A percentile compares a stretch with the other conserved stretches of the same genome.
phyloP scores from a whole-genome alignment of 1,284 basidiomycete genomes.

The Austropuccinia psidii region DNA sequence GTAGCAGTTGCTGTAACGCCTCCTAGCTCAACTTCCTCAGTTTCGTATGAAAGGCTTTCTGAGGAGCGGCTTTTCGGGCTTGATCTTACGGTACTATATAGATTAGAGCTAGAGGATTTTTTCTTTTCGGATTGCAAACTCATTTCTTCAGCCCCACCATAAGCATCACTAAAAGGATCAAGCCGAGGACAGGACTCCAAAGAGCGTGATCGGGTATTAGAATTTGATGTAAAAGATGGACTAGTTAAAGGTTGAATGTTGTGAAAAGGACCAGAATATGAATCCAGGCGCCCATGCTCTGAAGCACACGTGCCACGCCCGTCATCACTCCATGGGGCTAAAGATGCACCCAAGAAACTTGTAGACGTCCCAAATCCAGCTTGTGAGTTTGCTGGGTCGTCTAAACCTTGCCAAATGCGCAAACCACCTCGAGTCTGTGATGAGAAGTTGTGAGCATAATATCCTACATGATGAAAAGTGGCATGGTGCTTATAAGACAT shows the following conservation, averaged over 20 bases:
- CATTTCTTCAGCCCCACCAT: neutral
- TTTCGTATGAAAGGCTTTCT: too few relatives aligned
- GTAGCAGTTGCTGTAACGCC: neutral
- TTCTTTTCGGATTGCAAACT: neutral
- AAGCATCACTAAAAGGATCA: conserved; percentile 20
- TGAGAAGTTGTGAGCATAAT: neutral
- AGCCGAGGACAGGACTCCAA: neutral
- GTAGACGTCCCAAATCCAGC: conserved; percentile 23
- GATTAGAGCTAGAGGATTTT: neutral
- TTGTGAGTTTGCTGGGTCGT: conserved; percentile 8
- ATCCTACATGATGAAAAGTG: neutral
- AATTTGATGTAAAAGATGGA: neutral
- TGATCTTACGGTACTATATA: neutral
- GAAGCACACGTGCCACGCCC: conserved; percentile 9
- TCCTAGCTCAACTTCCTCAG: neutral
- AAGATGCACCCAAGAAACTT: conserved; percentile 31
- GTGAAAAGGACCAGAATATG: neutral
- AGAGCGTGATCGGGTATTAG: neutral
- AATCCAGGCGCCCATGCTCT: neutral
- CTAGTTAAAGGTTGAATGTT: neutral
- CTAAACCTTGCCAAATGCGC: conserved; percentile 26
- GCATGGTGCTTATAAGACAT: neutral
- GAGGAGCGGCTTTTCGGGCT: neutral
- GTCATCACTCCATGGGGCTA: conserved; percentile 34
- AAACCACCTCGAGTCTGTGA: conserved; percentile 25